These are phyloP conservation scores for Malus sieversii DNA, from an alignment of 306 rosid species.

Conservation along the genomic window DNA sequence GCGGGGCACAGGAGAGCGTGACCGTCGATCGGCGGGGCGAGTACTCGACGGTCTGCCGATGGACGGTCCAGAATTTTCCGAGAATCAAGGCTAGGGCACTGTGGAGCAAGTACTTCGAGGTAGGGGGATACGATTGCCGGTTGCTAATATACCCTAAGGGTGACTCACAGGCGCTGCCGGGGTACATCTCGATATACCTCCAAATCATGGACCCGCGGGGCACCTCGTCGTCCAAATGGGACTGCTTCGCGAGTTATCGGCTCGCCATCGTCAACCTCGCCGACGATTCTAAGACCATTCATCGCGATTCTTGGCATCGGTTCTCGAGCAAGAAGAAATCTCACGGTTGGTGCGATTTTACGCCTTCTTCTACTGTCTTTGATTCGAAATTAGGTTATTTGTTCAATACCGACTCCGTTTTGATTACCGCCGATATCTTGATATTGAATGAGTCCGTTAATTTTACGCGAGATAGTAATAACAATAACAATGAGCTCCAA, in stretches of 20 bases:
- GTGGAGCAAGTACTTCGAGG: slow-evolving; percentile 99
- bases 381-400: slow-evolving; percentile 81
- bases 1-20: slow-evolving; percentile 83
- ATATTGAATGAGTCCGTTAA: slow-evolving; percentile 80
- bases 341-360: slow-evolving; percentile 98
- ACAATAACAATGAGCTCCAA: slow-evolving; percentile 58
- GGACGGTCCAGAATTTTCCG: slow-evolving; percentile 94
- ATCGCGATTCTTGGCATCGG: slow-evolving; percentile 97
- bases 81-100: slow-evolving; percentile 91
- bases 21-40: slow-evolving; percentile 75
- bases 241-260: slow-evolving; percentile 96
- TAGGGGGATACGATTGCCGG: slow-evolving; percentile 97
- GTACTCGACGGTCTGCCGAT: slow-evolving; percentile 78
- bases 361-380: slow-evolving; percentile 76
- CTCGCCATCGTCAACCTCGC: slow-evolving; percentile 67
- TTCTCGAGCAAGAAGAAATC: slow-evolving; percentile 94
- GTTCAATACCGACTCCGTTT: slow-evolving; percentile 61
- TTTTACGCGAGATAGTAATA: slow-evolving; percentile 80
- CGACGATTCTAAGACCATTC: slow-evolving; percentile 85
- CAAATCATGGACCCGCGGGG: slow-evolving; percentile 99
- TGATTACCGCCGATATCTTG: slow-evolving; percentile 88
- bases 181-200: slow-evolving; percentile 87
- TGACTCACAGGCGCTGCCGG: slow-evolving; percentile 88
- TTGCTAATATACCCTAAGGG: slow-evolving; percentile 90
- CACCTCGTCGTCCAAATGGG: slow-evolving; percentile 93